phyloP scores from a whole-genome alignment of 371 early-diverging fungal genomes.

The Apophysomyces sp. region DNA sequence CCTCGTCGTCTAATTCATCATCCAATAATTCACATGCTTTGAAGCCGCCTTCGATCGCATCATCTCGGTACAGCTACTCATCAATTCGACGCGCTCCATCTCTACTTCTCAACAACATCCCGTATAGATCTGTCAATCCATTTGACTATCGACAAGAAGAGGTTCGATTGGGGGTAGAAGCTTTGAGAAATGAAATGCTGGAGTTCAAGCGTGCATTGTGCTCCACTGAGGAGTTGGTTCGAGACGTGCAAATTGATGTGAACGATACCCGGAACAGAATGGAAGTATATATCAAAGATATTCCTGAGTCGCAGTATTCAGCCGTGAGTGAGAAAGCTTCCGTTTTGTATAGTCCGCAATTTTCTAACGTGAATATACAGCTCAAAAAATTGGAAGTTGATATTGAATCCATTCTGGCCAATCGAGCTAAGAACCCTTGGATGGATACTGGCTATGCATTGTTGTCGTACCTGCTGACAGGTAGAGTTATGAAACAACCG shows the following conservation, averaged over 20 bases:
- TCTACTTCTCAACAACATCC: constrained; percentile 17
- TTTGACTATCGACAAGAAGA: constrained; percentile 30
- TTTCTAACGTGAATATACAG: constrained; percentile 15
- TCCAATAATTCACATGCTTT: not conserved
- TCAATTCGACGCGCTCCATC: constrained; percentile 14
- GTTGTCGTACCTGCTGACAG: constrained; percentile 42
- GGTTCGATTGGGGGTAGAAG: constrained; percentile 15
- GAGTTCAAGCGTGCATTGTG: constrained; percentile 25
- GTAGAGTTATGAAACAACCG: constrained; percentile 16
- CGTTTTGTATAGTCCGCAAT: not conserved
- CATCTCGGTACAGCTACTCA: not conserved
- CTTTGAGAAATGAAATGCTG: constrained; percentile 18
- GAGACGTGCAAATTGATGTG: constrained; percentile 38
- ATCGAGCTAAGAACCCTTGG: constrained; percentile 51
- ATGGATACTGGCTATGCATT: constrained; percentile 46
- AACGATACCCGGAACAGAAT: constrained; percentile 29
- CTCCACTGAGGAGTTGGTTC: constrained; percentile 33
- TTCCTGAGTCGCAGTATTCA: constrained; percentile 44
- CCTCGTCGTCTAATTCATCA: constrained; percentile 5
- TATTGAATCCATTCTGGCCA: constrained; percentile 44
- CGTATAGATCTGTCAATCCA: constrained; percentile 18
- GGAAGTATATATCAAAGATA: constrained; percentile 40
- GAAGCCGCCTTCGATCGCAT: not conserved
- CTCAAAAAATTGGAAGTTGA: constrained; percentile 46
- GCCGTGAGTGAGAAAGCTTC: constrained; percentile 29